Conservation (phyloP, 2,329 filamentous ascomycete species). For the Colletotrichum lini region DNA sequence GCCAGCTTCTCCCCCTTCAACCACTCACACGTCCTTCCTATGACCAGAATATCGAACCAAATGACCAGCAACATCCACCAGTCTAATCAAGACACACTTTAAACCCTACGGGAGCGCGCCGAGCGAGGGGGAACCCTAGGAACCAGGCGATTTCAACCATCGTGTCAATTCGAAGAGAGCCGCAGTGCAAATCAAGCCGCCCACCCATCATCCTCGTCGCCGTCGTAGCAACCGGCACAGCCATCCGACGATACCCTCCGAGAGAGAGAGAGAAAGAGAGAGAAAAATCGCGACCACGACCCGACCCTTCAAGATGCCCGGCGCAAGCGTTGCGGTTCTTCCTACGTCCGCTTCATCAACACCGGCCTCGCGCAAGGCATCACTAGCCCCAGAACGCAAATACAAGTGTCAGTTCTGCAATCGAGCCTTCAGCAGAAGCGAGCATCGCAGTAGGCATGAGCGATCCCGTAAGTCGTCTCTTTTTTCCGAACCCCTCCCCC, state of each 20-base stretch:
- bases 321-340: slow-evolving; percentile 76
- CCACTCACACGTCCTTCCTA: slow-evolving; percentile 45
- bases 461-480: slow-evolving; percentile 86
- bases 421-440: slow-evolving; percentile 95
- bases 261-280: slow-evolving; percentile 16
- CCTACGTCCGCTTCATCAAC: slow-evolving; percentile 77
- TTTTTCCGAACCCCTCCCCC: slow-evolving; percentile 30
- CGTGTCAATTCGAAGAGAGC: slow-evolving; percentile 58
- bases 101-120: slow-evolving; percentile 77
- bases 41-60: slow-evolving; percentile 45
- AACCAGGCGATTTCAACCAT: slow-evolving; percentile 72
- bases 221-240: slow-evolving; percentile 39
- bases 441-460: slow-evolving; percentile 97
- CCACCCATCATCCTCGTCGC: slow-evolving; percentile 47
- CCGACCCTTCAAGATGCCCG: slow-evolving; percentile 73
- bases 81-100: slow-evolving; percentile 72
- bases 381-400: slow-evolving; percentile 91
- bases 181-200: slow-evolving; percentile 50
- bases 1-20: slow-evolving; percentile 48
- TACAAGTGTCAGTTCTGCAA: slow-evolving; percentile 99
- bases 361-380: slow-evolving; percentile 81
- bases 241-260: slow-evolving; percentile 42
- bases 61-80: slow-evolving; percentile 47
- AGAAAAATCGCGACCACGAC: slow-evolving; percentile 49
- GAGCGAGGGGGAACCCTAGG: slow-evolving; percentile 62